These are phyloP conservation scores for Cardamine chenopodiifolia DNA, from an alignment of 345 rosid species.

Conservation along the genomic window DNA sequence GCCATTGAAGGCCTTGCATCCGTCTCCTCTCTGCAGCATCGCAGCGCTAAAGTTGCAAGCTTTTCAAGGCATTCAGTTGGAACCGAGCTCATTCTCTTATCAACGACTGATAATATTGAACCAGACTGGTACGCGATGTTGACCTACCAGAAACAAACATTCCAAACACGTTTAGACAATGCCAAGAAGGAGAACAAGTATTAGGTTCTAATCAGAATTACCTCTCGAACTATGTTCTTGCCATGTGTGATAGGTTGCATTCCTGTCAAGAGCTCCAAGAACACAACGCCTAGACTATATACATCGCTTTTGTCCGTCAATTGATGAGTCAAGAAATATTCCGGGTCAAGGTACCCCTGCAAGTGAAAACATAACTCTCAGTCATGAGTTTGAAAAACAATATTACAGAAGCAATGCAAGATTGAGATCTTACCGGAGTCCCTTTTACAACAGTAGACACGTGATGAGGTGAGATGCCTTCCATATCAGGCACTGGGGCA, in stretches of 20 bases:
- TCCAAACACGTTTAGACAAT: neutral
- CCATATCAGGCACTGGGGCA: conserved; percentile 80
- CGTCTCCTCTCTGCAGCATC: conserved; percentile 76
- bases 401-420: conserved; percentile 4
- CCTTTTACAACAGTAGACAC: conserved; percentile 92
- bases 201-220: conserved; percentile 29
- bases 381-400: conserved; percentile 16
- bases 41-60: conserved; percentile 70
- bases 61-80: conserved; percentile 81
- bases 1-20: conserved; percentile 88
- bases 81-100: conserved; percentile 90
- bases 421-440: conserved; percentile 62
- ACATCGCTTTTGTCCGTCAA: conserved; percentile 97
- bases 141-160: conserved; percentile 54
- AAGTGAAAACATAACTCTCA: conserved; percentile 27
- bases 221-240: conserved; percentile 96
- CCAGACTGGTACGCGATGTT: conserved; percentile 72
- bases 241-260: conserved; percentile 95
- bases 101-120: conserved; percentile 71
- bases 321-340: conserved; percentile 90
- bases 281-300: conserved; percentile 92
- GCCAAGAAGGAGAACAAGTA: neutral
- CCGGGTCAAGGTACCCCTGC: conserved; percentile 98
- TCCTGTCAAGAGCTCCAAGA: conserved; percentile 88
- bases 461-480: conserved; percentile 69